Evolutionary conservation across 257 asterid species (phyloP).

Genomic region (Nicotiana obtusifolia): DNA sequence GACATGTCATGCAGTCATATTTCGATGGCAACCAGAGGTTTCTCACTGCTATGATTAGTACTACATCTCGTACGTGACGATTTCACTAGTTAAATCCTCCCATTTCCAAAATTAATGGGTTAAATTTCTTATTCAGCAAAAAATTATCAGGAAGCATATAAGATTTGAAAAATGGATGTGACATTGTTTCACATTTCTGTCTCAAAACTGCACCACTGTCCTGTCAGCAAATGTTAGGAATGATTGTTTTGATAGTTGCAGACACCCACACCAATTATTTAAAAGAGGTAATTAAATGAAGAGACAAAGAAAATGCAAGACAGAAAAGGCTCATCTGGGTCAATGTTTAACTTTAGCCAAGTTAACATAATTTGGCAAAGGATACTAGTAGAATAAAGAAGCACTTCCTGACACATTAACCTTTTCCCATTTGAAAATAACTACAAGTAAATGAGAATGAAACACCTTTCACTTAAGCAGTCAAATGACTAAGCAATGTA

Average conservation of each 20-base stretch:
- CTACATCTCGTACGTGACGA: neutral
- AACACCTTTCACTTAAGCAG: neutral
- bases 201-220: neutral
- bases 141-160: neutral
- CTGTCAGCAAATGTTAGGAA: neutral
- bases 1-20: neutral
- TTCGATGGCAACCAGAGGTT: neutral
- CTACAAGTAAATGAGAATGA: neutral
- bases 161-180: neutral
- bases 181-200: neutral
- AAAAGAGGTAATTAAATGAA: neutral
- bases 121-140: no score
- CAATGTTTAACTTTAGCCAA: neutral
- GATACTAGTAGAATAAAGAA: neutral
- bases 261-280: neutral
- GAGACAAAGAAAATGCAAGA: conserved; percentile 1
- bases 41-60: neutral
- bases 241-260: neutral
- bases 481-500: neutral
- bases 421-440: neutral
- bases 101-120: no score
- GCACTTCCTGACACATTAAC: neutral
- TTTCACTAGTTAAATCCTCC: neutral
- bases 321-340: neutral
- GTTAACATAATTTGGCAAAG: neutral